A percentile compares a stretch with the other conserved stretches of the same genome.
These are phyloP conservation scores for Blastomyces gilchristii DNA, from an alignment of 2,329 filamentous ascomycete species.

Conservation along the genomic window DNA sequence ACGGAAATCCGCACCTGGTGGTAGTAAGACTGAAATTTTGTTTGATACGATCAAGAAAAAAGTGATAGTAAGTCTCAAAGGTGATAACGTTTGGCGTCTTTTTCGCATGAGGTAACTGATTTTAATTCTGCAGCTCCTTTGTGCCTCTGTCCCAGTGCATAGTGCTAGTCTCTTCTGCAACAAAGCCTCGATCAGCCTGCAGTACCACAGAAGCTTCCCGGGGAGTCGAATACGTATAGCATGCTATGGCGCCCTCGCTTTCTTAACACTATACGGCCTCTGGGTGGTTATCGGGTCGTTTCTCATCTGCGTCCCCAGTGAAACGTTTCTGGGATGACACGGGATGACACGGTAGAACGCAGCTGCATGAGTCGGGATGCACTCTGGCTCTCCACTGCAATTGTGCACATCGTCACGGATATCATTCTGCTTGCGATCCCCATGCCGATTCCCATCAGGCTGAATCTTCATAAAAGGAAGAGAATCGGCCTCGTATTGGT, in stretches of 20 bases:
- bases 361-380: constrained; percentile 31
- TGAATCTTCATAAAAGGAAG: constrained; percentile 32
- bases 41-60: constrained; percentile 7
- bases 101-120: background rate
- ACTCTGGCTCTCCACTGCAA: constrained; percentile 37
- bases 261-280: constrained; percentile 25
- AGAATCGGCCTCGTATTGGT: constrained; percentile 32
- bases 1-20: constrained; percentile 3
- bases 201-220: constrained; percentile 29
- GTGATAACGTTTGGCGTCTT: background rate
- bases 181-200: constrained; percentile 29
- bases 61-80: constrained; percentile 6
- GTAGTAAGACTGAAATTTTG: background rate
- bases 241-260: constrained; percentile 26
- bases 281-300: constrained; percentile 26
- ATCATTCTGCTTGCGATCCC: constrained; percentile 37
- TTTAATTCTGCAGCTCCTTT: constrained; percentile 20
- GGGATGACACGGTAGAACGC: constrained; percentile 19
- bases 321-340: constrained; percentile 23
- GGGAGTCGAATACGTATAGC: constrained; percentile 23
- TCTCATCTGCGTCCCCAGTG: constrained; percentile 23
- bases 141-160: constrained; percentile 27
- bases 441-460: constrained; percentile 32
- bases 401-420: constrained; percentile 35
- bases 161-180: constrained; percentile 26